Base-by-base conservation (phyloP, 108 stramenopile genomes). In the Conticribra guillardii region DNA sequence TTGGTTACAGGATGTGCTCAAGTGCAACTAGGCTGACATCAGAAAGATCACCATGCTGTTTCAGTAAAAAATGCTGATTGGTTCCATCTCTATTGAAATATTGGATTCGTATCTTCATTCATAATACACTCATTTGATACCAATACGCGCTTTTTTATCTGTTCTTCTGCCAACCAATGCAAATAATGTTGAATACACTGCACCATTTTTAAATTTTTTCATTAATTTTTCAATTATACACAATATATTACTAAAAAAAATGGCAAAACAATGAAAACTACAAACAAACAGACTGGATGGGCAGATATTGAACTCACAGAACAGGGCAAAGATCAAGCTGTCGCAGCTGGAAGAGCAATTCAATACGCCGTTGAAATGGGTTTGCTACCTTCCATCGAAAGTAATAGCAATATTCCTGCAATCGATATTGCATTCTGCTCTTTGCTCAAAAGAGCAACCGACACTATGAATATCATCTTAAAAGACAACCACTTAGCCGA, bases 351-450 rank as follows among this genome's bases (percentile, higher is more conserved):
- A 46, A 29, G 62, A 72, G 71, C 71, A 0, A 54, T 72, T 4
- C 51, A 56, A 55, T 30, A 29, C 27, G 71, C 71, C 14, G 46
- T 56, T 26, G 19, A 34, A 3, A 64, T 54, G 15, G 53, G 53
- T 15, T 28, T 72, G 18, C 19, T 72, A 9, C 69, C 69, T 29
- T 51, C 58, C 30, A 70, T 21, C 32, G 32, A 51, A 34, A 22
- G 33, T 33, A 26, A 27, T 5, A 47, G 44, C 4, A 9, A 31
- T 14, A 15, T 70, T 33, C 63, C 71, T 21, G 30, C 51, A 55
- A 72, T 72, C 34, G 71, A 72, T 56, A 63, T 72, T 34, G 71
- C 53, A 4, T 72, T 72, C 51, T 64, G 54, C 34, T 64, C 63
- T 18, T 29, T 72, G 51, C 71, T 72, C 2, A 64, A 55, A 32